Evolutionary conservation across 257 asterid species (phyloP).

Genomic region (Gynochthodes officinalis): DNA sequence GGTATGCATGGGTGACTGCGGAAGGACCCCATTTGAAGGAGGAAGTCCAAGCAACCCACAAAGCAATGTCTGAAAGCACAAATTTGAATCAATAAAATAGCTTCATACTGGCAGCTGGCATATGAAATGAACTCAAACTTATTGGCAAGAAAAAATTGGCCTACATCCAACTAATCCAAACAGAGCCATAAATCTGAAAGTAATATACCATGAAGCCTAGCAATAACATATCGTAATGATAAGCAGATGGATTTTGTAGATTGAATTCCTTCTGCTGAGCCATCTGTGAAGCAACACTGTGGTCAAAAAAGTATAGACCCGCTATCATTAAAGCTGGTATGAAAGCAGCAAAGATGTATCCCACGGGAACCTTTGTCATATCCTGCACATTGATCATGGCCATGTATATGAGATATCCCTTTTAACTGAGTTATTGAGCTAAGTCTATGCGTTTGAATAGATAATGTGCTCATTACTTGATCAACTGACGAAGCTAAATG

Average conservation of each 20-base stretch:
- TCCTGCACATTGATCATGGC: conserved; percentile 49
- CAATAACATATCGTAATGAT: conserved; percentile 70
- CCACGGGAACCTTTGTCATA: conserved; percentile 64
- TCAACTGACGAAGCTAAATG: background rate
- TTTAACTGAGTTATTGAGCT: no score
- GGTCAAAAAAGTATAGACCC: conserved; percentile 85
- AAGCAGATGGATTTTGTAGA: conserved; percentile 83
- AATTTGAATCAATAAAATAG: conserved; percentile 3
- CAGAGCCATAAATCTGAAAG: background rate
- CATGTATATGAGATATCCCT: background rate
- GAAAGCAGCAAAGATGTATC: conserved; percentile 68
- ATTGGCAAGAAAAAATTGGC: conserved; percentile 3
- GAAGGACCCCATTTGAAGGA: conserved; percentile 98
- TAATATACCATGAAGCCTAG: conserved; percentile 72
- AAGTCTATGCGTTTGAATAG: background rate
- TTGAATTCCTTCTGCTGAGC: conserved; percentile 90
- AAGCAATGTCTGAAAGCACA: conserved; percentile 62
- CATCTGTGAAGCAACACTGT: conserved; percentile 87
- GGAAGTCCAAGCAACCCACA: conserved; percentile 97
- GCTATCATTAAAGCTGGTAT: conserved; percentile 92
- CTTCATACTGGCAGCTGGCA: background rate
- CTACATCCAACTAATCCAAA: background rate
- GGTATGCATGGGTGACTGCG: conserved; percentile 99
- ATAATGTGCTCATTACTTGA: background rate
- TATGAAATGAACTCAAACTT: background rate